These are phyloP conservation scores for Colletotrichum agaves DNA, from an alignment of 2,329 filamentous ascomycete genomes.

Conservation along the genomic window DNA sequence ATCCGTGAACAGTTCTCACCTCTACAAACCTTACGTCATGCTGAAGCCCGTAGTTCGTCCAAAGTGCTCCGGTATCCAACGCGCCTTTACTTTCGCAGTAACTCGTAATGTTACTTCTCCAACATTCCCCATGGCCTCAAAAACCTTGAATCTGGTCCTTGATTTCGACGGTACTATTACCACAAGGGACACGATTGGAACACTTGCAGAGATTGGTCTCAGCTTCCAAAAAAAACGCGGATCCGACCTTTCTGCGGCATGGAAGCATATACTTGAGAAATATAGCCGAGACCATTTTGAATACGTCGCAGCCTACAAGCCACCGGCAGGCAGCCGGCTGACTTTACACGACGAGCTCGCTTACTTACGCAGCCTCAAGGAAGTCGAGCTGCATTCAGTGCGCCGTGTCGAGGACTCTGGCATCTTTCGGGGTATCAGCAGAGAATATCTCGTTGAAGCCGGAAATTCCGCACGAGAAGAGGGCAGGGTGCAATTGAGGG, in stretches of 20 bases:
- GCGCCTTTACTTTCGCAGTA: neutral
- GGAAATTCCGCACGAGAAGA: conserved; percentile 50
- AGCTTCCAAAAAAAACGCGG: conserved; percentile 42
- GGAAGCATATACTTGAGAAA: conserved; percentile 57
- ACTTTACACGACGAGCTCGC: conserved; percentile 52
- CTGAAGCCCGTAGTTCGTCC: neutral
- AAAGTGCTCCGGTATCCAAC: neutral
- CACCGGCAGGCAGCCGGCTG: conserved; percentile 46
- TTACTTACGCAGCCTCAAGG: conserved; percentile 56
- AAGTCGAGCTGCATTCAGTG: conserved; percentile 59
- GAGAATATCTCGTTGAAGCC: conserved; percentile 48
- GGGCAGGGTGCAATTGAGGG: conserved; percentile 49
- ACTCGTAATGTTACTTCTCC: neutral
- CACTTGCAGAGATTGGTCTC: conserved; percentile 58
- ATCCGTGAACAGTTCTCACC: neutral
- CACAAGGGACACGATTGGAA: conserved; percentile 61
- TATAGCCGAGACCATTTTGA: conserved; percentile 56
- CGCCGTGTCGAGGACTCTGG: conserved; percentile 53
- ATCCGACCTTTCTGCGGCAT: conserved; percentile 50
- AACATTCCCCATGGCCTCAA: conserved; percentile 25
- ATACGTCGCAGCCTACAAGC: conserved; percentile 50
- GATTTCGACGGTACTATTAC: conserved; percentile 72
- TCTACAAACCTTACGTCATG: neutral
- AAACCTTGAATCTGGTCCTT: conserved; percentile 57
- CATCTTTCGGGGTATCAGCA: conserved; percentile 56